phyloP scores from a whole-genome alignment of 768 basidiomycete species.

The Lentinula raphanica region DNA sequence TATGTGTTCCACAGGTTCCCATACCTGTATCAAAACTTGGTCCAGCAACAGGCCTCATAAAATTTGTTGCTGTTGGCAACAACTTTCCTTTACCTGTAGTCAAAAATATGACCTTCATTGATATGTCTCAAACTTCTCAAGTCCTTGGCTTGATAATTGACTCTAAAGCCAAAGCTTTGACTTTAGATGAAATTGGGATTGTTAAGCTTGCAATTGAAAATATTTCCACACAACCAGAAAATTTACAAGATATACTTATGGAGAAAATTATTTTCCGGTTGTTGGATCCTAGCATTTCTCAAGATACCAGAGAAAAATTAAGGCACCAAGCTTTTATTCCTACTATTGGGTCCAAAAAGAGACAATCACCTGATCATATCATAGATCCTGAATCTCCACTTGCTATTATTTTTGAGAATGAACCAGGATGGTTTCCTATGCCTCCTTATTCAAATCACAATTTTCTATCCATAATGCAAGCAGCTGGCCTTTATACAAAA shows the following conservation, averaged over 20 bases:
- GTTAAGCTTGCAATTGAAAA: conserved; percentile 12
- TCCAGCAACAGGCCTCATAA: conserved; percentile 5
- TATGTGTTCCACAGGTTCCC: conserved; percentile 8
- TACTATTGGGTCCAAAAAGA: not conserved
- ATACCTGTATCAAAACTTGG: conserved; percentile 3
- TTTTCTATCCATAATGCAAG: conserved; percentile 16
- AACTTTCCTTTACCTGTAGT: conserved; percentile 12
- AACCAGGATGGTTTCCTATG: conserved; percentile 12
- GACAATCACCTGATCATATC: conserved; percentile 17
- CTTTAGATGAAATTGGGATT: conserved; percentile 13
- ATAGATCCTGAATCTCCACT: conserved; percentile 29
- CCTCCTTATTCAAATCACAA: conserved; percentile 1
- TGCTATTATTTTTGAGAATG: conserved; percentile 20
- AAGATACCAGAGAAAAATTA: conserved; percentile 6
- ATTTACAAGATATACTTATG: conserved; percentile 12
- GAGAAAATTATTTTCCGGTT: conserved; percentile 12
- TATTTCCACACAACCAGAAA: conserved; percentile 9
- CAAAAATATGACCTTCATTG: conserved; percentile 12
- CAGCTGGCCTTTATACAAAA: conserved; percentile 21
- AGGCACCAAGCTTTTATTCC: conserved; percentile 9
- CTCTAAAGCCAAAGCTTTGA: not conserved
- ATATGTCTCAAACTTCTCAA: conserved; percentile 7
- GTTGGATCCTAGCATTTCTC: conserved; percentile 7
- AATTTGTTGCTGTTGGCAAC: conserved; percentile 11
- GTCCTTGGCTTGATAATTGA: conserved; percentile 9